Percentiles rank a stretch among this genome's conserved stretches.
Evolutionary conservation across 2,329 filamentous ascomycete species (phyloP).

Genomic region (Lasiodiplodia citricola): DNA sequence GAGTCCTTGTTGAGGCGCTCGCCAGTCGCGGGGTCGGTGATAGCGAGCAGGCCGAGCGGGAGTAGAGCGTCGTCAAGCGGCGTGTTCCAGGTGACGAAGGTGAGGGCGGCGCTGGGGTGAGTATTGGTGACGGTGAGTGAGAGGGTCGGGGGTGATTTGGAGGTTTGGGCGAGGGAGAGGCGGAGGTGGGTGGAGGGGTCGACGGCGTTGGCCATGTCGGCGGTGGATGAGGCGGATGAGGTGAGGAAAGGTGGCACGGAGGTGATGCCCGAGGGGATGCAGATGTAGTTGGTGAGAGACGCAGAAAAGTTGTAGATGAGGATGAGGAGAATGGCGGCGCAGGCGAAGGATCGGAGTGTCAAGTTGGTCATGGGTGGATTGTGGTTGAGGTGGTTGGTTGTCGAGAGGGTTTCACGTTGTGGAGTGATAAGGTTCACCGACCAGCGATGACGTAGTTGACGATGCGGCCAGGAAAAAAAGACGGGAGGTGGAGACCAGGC

Average conservation of each 20-base stretch:
- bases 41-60: conserved; percentile 45
- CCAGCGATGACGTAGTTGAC: not conserved
- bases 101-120: conserved; percentile 39
- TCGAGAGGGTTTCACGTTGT: conserved; percentile 28
- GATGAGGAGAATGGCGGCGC: not conserved
- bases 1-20: conserved; percentile 39
- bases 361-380: not conserved
- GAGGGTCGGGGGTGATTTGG: conserved; percentile 38
- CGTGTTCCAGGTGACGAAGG: conserved; percentile 47
- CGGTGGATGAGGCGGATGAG: conserved; percentile 38
- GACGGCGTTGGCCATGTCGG: conserved; percentile 35
- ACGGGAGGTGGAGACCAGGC: not conserved
- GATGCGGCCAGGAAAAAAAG: too few species aligned
- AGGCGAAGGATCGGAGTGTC: not conserved
- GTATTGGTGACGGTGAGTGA: conserved; percentile 46
- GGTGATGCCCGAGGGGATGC: not conserved
- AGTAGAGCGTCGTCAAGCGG: conserved; percentile 46
- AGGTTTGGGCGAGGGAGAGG: conserved; percentile 38
- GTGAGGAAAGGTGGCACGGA: conserved; percentile 28
- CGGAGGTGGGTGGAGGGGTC: conserved; percentile 34
- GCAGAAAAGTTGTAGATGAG: conserved; percentile 47
- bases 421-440: not conserved
- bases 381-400: conserved; percentile 34
- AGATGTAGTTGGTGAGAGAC: conserved; percentile 15
- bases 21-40: conserved; percentile 36